Conservation (phyloP, 2,329 filamentous ascomycete species). For the Pseudopyricularia cyperi region DNA sequence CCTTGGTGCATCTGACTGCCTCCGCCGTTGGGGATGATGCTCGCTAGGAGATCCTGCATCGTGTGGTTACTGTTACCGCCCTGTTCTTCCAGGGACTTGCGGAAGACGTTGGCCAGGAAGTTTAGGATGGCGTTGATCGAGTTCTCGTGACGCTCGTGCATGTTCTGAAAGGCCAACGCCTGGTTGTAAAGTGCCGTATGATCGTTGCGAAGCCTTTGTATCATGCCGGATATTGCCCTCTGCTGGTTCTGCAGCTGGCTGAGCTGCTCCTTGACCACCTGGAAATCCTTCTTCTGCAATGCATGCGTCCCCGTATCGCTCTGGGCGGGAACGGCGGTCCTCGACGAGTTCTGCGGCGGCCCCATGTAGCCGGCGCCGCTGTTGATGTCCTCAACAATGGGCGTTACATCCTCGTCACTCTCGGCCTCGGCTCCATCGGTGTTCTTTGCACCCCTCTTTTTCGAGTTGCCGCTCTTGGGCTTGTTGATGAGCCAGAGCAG, state of each 20-base stretch:
- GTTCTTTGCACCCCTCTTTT: conserved; percentile 42
- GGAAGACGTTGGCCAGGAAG: conserved; percentile 92
- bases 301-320: conserved; percentile 22
- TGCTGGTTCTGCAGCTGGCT: conserved; percentile 76
- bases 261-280: conserved; percentile 66
- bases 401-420: conserved; percentile 59
- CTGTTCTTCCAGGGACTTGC: conserved; percentile 80
- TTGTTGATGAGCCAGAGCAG: conserved; percentile 95
- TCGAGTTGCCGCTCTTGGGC: conserved; percentile 58
- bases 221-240: conserved; percentile 69
- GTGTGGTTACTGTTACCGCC: conserved; percentile 49
- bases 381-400: conserved; percentile 26
- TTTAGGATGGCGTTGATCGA: conserved; percentile 98
- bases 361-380: conserved; percentile 10
- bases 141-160: conserved; percentile 94
- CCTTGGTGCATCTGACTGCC: conserved; percentile 34
- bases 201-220: conserved; percentile 68
- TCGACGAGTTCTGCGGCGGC: conserved; percentile 10
- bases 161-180: conserved; percentile 74
- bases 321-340: conserved; percentile 6
- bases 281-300: conserved; percentile 59
- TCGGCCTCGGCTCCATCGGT: conserved; percentile 51
- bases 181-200: conserved; percentile 83
- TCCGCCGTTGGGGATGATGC: conserved; percentile 44
- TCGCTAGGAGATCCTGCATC: conserved; percentile 72